A percentile compares a stretch with the other conserved stretches of the same genome.
These are phyloP conservation scores for Polygonum maritimum DNA, from an alignment of 148 eudicot species.

Conservation along the genomic window DNA sequence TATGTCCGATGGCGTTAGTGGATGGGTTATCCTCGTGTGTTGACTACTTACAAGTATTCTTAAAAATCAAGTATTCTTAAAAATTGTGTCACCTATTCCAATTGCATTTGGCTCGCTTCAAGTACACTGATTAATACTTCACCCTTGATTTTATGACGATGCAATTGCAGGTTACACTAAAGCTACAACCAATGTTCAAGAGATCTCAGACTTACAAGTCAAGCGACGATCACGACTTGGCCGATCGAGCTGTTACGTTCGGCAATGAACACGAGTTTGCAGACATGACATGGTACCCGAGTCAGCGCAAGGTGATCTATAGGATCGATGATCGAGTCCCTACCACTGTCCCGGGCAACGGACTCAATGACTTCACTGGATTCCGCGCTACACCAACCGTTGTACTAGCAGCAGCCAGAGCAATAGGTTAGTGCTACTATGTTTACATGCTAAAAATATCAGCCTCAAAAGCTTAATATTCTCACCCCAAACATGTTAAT, in stretches of 20 bases:
- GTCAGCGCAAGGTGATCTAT: constrained; percentile 38
- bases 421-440: constrained; percentile 23
- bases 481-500: no score
- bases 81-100: no score
- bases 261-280: constrained; percentile 61
- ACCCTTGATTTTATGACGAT: background rate
- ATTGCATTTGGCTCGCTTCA: no score
- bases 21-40: no score
- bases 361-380: constrained; percentile 31
- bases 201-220: constrained; percentile 31
- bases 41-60: no score
- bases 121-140: no score
- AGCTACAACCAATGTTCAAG: constrained; percentile 55
- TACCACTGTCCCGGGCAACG: constrained; percentile 32
- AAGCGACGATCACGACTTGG: constrained; percentile 37
- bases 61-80: no score
- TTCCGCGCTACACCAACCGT: constrained; percentile 39
- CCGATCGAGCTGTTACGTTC: constrained; percentile 30
- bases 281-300: constrained; percentile 63
- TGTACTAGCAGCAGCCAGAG: constrained; percentile 25
- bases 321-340: constrained; percentile 57
- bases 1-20: no score
- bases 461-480: background rate
- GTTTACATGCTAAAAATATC: background rate
- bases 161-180: constrained; percentile 45